These are phyloP conservation scores for Tricholoma hemisulphureum DNA, from an alignment of 768 basidiomycete species.

Conservation along the genomic window DNA sequence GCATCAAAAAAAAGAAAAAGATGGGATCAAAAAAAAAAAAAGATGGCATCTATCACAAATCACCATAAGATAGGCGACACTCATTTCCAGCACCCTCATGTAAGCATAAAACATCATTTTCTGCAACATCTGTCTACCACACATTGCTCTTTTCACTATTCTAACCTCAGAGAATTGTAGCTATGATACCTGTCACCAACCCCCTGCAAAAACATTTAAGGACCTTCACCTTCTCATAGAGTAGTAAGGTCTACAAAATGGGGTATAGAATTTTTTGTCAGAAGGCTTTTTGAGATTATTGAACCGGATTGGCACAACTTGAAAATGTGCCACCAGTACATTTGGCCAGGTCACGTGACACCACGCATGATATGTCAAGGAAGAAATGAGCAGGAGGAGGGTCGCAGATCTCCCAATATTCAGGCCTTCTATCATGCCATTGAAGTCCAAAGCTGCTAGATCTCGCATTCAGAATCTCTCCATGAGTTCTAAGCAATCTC, in stretches of 20 bases:
- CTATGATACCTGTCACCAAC: not conserved
- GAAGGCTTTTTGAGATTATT: not conserved
- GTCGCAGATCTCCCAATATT: not conserved
- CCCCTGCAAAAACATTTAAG: not conserved
- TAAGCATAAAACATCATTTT: not conserved
- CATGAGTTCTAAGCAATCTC: not conserved
- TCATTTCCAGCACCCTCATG: too few relatives aligned
- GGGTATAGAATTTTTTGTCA: not conserved
- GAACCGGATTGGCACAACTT: not conserved
- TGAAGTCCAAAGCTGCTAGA: slow-evolving; percentile 1
- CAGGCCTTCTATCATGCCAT: not conserved
- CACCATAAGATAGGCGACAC: too few relatives aligned
- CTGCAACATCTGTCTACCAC: not conserved
- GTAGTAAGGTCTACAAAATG: not conserved
- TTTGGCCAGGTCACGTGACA: not conserved
- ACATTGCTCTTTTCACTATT: not conserved
- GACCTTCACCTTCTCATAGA: not conserved
- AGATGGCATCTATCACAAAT: too few relatives aligned
- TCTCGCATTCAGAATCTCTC: slow-evolving; percentile 1
- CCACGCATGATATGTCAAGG: not conserved
- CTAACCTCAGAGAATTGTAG: not conserved
- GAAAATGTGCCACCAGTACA: not conserved
- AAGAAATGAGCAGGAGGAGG: not conserved
- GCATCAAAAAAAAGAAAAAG: too few relatives aligned
- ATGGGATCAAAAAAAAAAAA: too few relatives aligned